These are phyloP conservation scores for Allium fistulosum DNA, from an alignment of 106 monocot species.

Conservation along the genomic window DNA sequence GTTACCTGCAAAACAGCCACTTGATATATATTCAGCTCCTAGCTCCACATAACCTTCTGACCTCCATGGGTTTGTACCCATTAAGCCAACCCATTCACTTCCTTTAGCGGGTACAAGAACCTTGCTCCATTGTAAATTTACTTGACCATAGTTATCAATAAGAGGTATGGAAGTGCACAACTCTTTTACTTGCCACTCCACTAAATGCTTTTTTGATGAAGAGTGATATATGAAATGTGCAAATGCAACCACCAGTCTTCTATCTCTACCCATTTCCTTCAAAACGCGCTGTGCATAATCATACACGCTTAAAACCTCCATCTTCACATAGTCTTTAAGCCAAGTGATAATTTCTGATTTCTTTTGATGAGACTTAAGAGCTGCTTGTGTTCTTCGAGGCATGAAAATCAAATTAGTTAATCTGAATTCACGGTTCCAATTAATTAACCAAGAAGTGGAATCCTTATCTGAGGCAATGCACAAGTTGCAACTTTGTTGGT, in stretches of 20 bases:
- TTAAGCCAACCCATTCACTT: constrained; percentile 41
- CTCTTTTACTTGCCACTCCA: neutral
- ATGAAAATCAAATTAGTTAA: constrained; percentile 11
- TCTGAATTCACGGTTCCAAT: constrained; percentile 27
- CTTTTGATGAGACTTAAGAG: constrained; percentile 3
- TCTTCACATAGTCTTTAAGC: constrained; percentile 13
- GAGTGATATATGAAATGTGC: constrained; percentile 52
- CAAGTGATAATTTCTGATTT: constrained; percentile 13
- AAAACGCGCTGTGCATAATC: constrained; percentile 10
- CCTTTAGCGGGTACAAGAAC: constrained; percentile 45
- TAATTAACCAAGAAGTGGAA: constrained; percentile 22
- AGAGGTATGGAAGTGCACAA: constrained; percentile 28
- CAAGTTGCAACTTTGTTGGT: neutral
- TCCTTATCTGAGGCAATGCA: constrained; percentile 17
- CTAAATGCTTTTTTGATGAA: neutral
- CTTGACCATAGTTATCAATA: constrained; percentile 41
- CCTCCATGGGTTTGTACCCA: constrained; percentile 64
- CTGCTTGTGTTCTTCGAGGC: constrained; percentile 20
- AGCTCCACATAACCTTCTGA: constrained; percentile 30
- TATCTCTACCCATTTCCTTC: constrained; percentile 6
- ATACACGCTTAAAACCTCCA: constrained; percentile 11
- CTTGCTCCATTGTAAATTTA: neutral
- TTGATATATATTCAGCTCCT: constrained; percentile 23
- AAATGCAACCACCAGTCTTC: constrained; percentile 22
- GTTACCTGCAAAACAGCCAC: constrained; percentile 20